A percentile compares a stretch with the other conserved stretches of the same genome.
Evolutionary conservation across 192 early-diverging fungal species (phyloP).

Genomic region (Jimgerdemannia flammicorona): DNA sequence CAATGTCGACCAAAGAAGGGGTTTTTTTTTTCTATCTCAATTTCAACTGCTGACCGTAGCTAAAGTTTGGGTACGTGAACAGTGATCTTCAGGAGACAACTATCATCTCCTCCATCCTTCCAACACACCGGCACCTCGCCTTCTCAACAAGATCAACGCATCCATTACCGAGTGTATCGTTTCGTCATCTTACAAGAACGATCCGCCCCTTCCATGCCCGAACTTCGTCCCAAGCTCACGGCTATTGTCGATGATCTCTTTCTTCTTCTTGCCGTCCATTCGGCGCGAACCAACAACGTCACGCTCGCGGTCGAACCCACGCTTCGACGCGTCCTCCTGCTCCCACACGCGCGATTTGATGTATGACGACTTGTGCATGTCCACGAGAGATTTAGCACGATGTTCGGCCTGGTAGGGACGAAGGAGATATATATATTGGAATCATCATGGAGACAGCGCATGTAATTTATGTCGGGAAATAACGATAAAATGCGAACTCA

Average conservation of each 20-base stretch:
- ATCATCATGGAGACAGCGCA: background rate
- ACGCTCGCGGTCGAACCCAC: conserved; percentile 53
- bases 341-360: conserved; percentile 39
- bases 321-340: conserved; percentile 43
- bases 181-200: conserved; percentile 31
- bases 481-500: conserved; percentile 6
- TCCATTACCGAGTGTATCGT: no score
- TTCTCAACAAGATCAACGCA: no score
- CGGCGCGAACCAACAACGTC: conserved; percentile 47
- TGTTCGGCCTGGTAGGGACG: conserved; percentile 29
- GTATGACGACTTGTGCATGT: conserved; percentile 35
- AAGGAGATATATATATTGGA: background rate
- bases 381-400: conserved; percentile 39
- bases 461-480: background rate
- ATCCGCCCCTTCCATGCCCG: conserved; percentile 38
- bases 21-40: no score
- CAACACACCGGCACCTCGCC: no score
- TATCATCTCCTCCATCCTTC: no score
- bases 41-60: no score
- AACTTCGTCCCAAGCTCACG: conserved; percentile 45
- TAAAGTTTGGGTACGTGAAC: no score
- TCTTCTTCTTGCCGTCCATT: conserved; percentile 39
- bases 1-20: no score
- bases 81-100: no score
- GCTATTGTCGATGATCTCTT: conserved; percentile 41